Percentiles rank a stretch among this genome's conserved stretches.
Conservation (phyloP, 768 basidiomycete genomes). For the Myochromella boudieri region DNA sequence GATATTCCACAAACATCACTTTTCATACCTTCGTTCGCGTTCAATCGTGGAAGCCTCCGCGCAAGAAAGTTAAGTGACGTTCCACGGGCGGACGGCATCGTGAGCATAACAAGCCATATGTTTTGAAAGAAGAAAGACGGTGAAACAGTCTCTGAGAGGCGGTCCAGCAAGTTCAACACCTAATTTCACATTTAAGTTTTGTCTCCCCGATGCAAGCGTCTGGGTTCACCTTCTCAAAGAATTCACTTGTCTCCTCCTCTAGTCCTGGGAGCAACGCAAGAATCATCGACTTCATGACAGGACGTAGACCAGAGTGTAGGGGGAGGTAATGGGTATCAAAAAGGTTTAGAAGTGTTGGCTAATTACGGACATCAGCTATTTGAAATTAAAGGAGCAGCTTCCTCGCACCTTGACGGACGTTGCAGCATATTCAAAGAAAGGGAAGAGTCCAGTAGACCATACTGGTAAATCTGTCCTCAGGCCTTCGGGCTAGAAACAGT, state of each 20-base stretch:
- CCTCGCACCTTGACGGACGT: constrained; percentile 87
- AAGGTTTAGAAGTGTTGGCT: constrained; percentile 89
- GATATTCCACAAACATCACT: neutral
- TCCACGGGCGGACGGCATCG: constrained; percentile 80
- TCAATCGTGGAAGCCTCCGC: constrained; percentile 70
- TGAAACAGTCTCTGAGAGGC: constrained; percentile 80
- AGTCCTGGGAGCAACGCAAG: constrained; percentile 91
- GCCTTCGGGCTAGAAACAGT: constrained; percentile 69
- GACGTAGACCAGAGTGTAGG: constrained; percentile 75
- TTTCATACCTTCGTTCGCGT: constrained; percentile 64
- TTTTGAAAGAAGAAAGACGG: constrained; percentile 94
- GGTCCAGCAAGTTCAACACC: constrained; percentile 81
- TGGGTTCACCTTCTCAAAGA: constrained; percentile 78
- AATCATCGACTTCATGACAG: constrained; percentile 92
- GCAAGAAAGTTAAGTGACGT: constrained; percentile 87
- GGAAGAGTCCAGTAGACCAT: constrained; percentile 96
- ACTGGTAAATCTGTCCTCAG: constrained; percentile 81
- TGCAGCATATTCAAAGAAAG: constrained; percentile 98
- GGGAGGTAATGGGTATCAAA: constrained; percentile 93
- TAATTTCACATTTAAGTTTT: constrained; percentile 25
- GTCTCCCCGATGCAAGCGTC: constrained; percentile 7
- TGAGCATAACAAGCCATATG: constrained; percentile 91
- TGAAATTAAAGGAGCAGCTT: neutral
- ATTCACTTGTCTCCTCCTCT: constrained; percentile 97
- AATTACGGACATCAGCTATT: neutral